Conservation (phyloP, 192 early-diverging fungal species). For the Anaeromyces robustus region DNA sequence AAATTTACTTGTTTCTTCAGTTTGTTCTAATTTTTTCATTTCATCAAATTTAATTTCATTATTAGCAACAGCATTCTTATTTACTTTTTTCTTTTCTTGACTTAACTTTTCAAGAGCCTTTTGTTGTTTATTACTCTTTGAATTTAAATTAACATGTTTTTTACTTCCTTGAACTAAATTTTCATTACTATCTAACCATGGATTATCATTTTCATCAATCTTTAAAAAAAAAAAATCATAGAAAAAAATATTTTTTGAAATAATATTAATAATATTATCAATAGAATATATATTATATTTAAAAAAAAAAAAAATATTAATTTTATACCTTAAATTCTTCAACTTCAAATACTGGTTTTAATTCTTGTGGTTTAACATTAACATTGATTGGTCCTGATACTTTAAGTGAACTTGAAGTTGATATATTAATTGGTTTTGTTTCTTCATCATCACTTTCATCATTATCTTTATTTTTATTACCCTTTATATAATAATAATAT, state of each 20-base stretch:
- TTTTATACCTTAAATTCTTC: background rate
- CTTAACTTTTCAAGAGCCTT: background rate
- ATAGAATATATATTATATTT: no score
- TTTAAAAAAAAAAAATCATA: no score
- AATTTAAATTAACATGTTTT: background rate
- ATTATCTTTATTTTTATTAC: background rate
- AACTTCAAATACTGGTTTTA: background rate
- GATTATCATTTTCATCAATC: background rate
- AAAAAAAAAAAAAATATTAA: background rate
- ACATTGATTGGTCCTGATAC: background rate
- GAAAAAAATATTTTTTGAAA: no score
- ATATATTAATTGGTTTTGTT: constrained; percentile 27
- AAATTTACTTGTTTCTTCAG: background rate
- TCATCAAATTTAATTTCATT: background rate
- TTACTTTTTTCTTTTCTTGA: background rate
- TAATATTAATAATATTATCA: no score
- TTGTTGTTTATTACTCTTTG: background rate
- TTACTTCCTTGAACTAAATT: background rate
- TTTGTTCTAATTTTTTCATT: background rate
- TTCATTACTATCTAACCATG: background rate
- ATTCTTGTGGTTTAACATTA: background rate
- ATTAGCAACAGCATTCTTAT: background rate
- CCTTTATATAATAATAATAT: background rate
- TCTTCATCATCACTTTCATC: constrained; percentile 9
- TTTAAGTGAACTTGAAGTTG: background rate